Evolutionary conservation across 352 stramenopile species (phyloP).

Genomic region (Globisporangium sylvaticum): DNA sequence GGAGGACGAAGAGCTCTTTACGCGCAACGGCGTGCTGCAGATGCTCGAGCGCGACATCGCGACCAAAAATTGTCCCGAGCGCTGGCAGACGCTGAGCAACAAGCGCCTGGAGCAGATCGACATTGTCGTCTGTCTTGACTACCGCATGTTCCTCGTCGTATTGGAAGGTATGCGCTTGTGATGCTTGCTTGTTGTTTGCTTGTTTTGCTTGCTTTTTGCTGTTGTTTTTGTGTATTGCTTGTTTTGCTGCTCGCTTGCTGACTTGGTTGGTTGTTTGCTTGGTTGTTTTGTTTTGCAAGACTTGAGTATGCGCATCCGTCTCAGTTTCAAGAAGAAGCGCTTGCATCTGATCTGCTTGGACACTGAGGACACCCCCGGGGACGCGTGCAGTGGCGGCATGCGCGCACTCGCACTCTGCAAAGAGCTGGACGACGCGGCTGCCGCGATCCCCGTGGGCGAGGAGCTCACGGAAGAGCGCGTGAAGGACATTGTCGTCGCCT

Average conservation of each 20-base stretch:
- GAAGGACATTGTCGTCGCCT: constrained; percentile 36
- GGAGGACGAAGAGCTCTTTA: constrained; percentile 50
- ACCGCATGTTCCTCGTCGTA: constrained; percentile 72
- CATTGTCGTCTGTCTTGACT: constrained; percentile 81
- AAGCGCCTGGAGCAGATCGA: constrained; percentile 63
- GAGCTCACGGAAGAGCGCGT: constrained; percentile 43
- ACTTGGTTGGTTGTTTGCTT: not conserved
- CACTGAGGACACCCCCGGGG: constrained; percentile 64
- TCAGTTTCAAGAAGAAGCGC: constrained; percentile 45
- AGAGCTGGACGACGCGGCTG: constrained; percentile 28
- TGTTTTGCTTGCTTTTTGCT: not conserved
- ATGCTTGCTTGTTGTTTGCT: constrained; percentile 13
- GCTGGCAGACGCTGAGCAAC: constrained; percentile 67
- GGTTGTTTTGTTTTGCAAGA: constrained; percentile 20
- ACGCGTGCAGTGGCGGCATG: constrained; percentile 44
- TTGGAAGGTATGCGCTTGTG: constrained; percentile 38
- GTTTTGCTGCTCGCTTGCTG: constrained; percentile 12
- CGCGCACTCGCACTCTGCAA: constrained; percentile 54
- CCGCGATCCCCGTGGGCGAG: too few species aligned
- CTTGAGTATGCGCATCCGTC: constrained; percentile 42
- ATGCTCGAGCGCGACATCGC: constrained; percentile 73
- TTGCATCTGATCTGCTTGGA: constrained; percentile 83
- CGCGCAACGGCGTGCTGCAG: constrained; percentile 56
- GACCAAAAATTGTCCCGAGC: constrained; percentile 65
- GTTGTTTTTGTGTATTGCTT: constrained; percentile 3